phyloP scores from a whole-genome alignment of 2,329 filamentous ascomycete genomes.

The Myriosclerotinia curreyana region DNA sequence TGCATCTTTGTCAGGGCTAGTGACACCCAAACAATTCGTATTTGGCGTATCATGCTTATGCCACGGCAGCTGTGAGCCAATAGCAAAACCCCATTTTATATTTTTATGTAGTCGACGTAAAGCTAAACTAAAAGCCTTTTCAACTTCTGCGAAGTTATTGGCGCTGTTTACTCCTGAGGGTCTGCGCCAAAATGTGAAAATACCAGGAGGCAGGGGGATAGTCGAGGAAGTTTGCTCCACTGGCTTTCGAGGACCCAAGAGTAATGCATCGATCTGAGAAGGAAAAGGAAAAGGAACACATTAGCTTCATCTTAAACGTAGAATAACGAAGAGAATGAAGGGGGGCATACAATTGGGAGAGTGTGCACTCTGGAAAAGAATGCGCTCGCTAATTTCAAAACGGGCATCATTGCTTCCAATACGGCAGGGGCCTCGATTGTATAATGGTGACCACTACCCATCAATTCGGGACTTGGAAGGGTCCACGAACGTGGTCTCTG shows the following conservation, averaged over 20 bases:
- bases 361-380: conserved; percentile 24
- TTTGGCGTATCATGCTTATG: background rate
- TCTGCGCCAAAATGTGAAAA: conserved; percentile 13
- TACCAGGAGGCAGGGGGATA: background rate
- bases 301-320: background rate
- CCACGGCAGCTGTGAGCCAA: background rate
- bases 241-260: background rate
- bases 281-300: background rate
- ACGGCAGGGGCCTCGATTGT: conserved; percentile 26
- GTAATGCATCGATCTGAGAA: conserved; percentile 7
- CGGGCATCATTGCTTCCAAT: conserved; percentile 24
- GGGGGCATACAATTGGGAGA: conserved; percentile 5
- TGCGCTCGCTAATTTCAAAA: conserved; percentile 34
- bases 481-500: background rate
- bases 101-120: background rate
- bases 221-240: background rate
- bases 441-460: conserved; percentile 13
- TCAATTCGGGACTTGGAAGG: background rate
- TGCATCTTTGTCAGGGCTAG: background rate
- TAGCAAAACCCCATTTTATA: background rate
- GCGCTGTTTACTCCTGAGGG: background rate
- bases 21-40: background rate
- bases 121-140: background rate
- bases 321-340: background rate
- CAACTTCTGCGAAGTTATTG: background rate